A percentile compares a stretch with the other conserved stretches of the same genome.
Evolutionary conservation across 2,329 filamentous ascomycete genomes (phyloP).

Genomic region (Arthrobotrys musiformis): DNA sequence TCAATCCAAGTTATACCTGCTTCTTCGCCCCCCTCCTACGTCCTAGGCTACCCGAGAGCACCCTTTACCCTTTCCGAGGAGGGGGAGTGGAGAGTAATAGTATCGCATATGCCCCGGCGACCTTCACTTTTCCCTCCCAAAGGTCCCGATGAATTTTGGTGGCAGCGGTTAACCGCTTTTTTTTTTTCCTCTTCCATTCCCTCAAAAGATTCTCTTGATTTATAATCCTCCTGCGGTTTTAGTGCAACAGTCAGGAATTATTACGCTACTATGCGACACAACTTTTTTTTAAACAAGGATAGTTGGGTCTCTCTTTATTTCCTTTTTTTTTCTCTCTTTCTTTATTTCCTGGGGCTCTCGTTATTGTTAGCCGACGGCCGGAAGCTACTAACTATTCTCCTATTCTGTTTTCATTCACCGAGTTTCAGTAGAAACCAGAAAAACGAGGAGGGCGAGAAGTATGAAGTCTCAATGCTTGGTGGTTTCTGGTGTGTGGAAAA

Average conservation of each 20-base stretch:
- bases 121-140: conserved; percentile 47
- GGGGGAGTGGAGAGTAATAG: conserved; percentile 23
- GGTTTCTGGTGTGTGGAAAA: neutral
- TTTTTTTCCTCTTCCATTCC: conserved; percentile 1
- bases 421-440: neutral
- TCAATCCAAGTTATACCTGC: conserved; percentile 12
- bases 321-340: conserved; percentile 11
- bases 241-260: conserved; percentile 15
- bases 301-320: neutral
- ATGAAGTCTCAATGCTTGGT: neutral
- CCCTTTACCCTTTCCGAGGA: conserved; percentile 39
- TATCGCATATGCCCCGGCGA: conserved; percentile 20
- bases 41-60: conserved; percentile 42
- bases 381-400: conserved; percentile 1
- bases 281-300: conserved; percentile 34
- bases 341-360: too few relatives aligned
- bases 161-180: conserved; percentile 4
- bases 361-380: conserved; percentile 17
- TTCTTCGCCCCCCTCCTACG: neutral
- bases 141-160: conserved; percentile 6
- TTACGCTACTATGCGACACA: conserved; percentile 18
- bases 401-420: neutral
- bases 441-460: neutral
- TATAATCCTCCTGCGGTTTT: conserved; percentile 56
- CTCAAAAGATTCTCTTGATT: conserved; percentile 32